These are phyloP conservation scores for Suhomyces maxii DNA, from an alignment of 1,139 yeast species.

Conservation along the genomic window DNA sequence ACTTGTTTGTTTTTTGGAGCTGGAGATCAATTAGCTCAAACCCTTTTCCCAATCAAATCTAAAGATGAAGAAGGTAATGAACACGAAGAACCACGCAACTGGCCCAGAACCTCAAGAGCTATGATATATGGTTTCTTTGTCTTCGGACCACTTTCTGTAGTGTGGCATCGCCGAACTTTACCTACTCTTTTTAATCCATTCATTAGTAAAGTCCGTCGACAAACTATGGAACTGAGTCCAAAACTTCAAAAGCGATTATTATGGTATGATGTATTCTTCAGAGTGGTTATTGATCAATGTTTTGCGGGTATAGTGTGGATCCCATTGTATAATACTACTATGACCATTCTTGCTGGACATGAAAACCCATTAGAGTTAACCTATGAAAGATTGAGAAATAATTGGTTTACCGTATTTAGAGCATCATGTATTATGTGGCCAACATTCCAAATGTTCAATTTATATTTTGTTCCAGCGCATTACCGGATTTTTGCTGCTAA, in stretches of 20 bases:
- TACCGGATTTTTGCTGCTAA: constrained; percentile 41
- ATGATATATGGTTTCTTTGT: constrained; percentile 71
- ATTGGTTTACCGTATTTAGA: constrained; percentile 45
- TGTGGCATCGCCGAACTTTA: constrained; percentile 63
- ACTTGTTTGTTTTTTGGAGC: constrained; percentile 67
- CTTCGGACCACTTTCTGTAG: constrained; percentile 74
- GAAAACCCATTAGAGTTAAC: constrained; percentile 38
- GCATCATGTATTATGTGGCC: constrained; percentile 52
- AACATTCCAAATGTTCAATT: constrained; percentile 39
- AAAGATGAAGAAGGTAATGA: constrained; percentile 17
- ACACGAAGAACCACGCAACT: constrained; percentile 26
- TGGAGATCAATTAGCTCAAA: constrained; percentile 77
- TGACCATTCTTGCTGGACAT: constrained; percentile 40
- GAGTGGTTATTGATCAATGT: constrained; percentile 41
- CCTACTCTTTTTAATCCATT: constrained; percentile 51
- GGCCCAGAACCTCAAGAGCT: constrained; percentile 61
- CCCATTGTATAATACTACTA: constrained; percentile 45
- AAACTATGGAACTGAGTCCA: constrained; percentile 16
- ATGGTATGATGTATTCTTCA: constrained; percentile 36
- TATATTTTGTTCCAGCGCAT: constrained; percentile 43
- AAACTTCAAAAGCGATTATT: constrained; percentile 17
- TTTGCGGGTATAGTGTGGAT: constrained; percentile 39
- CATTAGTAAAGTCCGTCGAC: constrained; percentile 16
- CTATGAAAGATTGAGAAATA: constrained; percentile 32
- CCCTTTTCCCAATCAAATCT: constrained; percentile 42